Evolutionary conservation across 768 basidiomycete genomes (phyloP).

Genomic region (Floccularia luteovirens): DNA sequence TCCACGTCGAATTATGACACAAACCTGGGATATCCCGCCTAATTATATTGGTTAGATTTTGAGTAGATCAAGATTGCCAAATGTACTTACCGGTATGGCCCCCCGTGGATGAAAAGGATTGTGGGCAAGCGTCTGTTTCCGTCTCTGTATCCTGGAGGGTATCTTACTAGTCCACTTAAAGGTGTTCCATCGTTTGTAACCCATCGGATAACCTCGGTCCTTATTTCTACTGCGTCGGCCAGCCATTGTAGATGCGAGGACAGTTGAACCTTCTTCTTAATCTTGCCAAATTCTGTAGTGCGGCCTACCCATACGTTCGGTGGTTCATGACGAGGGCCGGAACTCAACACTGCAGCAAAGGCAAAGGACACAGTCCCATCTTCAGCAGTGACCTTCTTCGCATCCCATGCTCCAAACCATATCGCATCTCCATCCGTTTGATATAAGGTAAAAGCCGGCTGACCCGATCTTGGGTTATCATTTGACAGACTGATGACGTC

Average conservation of each 20-base stretch:
- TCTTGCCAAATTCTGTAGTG: conserved; percentile 8
- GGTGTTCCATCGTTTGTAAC: conserved; percentile 17
- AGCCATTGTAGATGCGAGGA: conserved; percentile 27
- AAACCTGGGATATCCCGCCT: conserved; percentile 21
- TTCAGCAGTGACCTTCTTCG: conserved; percentile 13
- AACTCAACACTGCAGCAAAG: conserved; percentile 23
- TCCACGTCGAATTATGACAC: not conserved
- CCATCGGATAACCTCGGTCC: conserved; percentile 20
- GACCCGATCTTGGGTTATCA: conserved; percentile 4
- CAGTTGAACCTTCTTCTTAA: conserved; percentile 13
- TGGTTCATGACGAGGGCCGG: conserved; percentile 21
- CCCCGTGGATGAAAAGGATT: conserved; percentile 24
- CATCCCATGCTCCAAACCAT: conserved; percentile 30
- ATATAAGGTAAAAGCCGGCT: conserved; percentile 16
- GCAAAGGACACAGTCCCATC: conserved; percentile 15
- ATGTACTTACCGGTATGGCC: conserved; percentile 19
- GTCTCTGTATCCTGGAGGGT: conserved; percentile 17
- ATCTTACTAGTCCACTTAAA: conserved; percentile 22
- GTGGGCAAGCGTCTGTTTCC: conserved; percentile 15
- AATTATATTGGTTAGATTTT: conserved; percentile 1
- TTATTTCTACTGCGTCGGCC: conserved; percentile 14
- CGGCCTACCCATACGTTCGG: conserved; percentile 26
- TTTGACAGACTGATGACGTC: conserved; percentile 18
- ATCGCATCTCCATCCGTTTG: conserved; percentile 22
- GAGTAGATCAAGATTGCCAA: not conserved